phyloP scores from a whole-genome alignment of 371 early-diverging fungal species.

The Globomyces sp. region DNA sequence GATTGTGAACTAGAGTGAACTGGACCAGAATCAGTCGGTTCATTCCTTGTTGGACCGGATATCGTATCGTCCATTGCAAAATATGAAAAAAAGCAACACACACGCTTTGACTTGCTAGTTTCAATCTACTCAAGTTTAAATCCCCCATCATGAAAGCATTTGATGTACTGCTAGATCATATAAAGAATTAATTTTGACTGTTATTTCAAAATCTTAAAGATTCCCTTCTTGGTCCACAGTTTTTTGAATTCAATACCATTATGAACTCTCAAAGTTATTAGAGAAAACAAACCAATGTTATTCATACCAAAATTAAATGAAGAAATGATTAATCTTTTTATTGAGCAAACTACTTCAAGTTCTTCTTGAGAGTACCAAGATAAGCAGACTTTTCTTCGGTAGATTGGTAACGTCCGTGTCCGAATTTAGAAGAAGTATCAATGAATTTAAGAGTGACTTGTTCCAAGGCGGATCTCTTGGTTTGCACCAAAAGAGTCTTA shows the following conservation, averaged over 20 bases:
- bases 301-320: no score
- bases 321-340: neutral
- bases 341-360: slow-evolving; percentile 20
- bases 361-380: slow-evolving; percentile 69
- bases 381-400: slow-evolving; percentile 96
- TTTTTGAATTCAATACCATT: no score
- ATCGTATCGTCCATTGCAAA: neutral
- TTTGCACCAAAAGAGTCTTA: slow-evolving; percentile 95
- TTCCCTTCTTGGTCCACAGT: no score
- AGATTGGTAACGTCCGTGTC: slow-evolving; percentile 99
- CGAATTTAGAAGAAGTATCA: slow-evolving; percentile 99
- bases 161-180: no score
- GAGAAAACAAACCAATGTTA: no score
- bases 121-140: no score
- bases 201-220: no score
- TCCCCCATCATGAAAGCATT: no score
- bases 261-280: no score
- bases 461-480: slow-evolving; percentile 94
- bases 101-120: no score
- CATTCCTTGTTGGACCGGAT: slow-evolving; percentile 4
- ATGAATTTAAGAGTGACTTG: slow-evolving; percentile 96
- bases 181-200: no score
- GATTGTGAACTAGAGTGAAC: neutral
- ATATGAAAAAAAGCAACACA: no score
- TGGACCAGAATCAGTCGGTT: neutral